Evolutionary conservation across 768 basidiomycete species (phyloP), one percentile per base, ranked within the genome.

Genomic region (Tricholoma flavovirens): DNA sequence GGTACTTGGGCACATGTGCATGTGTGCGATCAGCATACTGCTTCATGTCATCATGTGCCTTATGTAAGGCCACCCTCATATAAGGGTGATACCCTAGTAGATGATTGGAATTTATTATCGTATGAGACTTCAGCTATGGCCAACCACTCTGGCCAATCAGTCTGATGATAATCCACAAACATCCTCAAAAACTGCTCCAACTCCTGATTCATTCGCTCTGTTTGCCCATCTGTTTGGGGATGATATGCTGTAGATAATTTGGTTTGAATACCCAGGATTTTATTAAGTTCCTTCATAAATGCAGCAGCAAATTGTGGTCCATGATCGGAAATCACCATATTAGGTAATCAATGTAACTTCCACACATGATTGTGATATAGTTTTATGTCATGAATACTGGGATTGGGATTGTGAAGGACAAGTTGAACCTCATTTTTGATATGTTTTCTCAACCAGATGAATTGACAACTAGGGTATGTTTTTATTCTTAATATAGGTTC

Each of bases 181-280:
- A 68, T 52, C 40, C 57, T 52, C 32, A 71, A 56, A 55, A 67
- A 69, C 36, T 66, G 61, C 53, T 66, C 65, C 3, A 71, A 21
- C 21, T 59, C 59, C 51, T 67, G 69, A 36, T 65, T 68, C 33
- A 60, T 55, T 11, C 56, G 55, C 48, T 69, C 56, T 5, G 71
- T 73, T 42, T 60, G 59, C 46, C 61, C 55, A 43, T 59, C 53
- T 21, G 51, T 55, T 61, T 3, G 54, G 64, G 71, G 75, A 43
- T 76, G 75, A 59, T 67, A 76, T 2, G 72, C 69, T 0, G 71
- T 75, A 5, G 67, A 69, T 4, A 66, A 50, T 7, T 59, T 53
- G 1, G 57, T 63, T 51, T 62, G 51, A 7, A 60, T 63, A 10
- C 54, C 62, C 11, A 68, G 59, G 32, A 59, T 22, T n/a, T 43